These are phyloP conservation scores for Lactifluus piperatus DNA, from an alignment of 768 basidiomycete species.

Conservation along the genomic window DNA sequence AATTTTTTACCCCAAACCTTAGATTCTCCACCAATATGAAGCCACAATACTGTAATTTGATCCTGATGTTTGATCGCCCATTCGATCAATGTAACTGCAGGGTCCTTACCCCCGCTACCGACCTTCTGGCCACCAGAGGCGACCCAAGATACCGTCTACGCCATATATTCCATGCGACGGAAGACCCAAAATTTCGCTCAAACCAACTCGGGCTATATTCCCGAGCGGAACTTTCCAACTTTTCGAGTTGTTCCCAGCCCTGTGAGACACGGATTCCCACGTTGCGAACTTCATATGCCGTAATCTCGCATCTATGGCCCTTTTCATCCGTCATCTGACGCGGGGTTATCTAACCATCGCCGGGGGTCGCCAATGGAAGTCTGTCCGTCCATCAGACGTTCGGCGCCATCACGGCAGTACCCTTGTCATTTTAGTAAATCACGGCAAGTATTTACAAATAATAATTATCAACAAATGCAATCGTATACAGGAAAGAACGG, in stretches of 20 bases:
- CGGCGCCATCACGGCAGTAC: background rate
- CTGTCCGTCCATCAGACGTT: constrained; percentile 8
- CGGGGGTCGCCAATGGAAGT: background rate
- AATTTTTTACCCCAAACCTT: constrained; percentile 17
- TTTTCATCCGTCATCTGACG: constrained; percentile 4
- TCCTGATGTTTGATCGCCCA: background rate
- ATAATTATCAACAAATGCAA: background rate
- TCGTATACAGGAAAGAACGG: constrained; percentile 9
- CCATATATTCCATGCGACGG: background rate
- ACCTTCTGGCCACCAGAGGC: too few species aligned
- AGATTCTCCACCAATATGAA: constrained; percentile 1
- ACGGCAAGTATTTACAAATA: constrained; percentile 21
- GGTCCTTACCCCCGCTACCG: too few species aligned
- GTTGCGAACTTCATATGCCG: background rate
- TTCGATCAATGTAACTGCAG: too few species aligned
- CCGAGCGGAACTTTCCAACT: background rate
- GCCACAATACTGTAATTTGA: constrained; percentile 1
- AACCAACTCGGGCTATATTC: background rate
- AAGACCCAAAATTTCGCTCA: background rate
- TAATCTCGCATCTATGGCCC: background rate
- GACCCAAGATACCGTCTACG: too few species aligned
- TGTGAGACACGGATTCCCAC: constrained; percentile 1
- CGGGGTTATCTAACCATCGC: constrained; percentile 1
- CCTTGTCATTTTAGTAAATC: constrained; percentile 4
- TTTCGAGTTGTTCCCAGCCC: background rate